These are phyloP conservation scores for Lipomyces sp. DNA, from an alignment of 805 yeast species.

Conservation along the genomic window DNA sequence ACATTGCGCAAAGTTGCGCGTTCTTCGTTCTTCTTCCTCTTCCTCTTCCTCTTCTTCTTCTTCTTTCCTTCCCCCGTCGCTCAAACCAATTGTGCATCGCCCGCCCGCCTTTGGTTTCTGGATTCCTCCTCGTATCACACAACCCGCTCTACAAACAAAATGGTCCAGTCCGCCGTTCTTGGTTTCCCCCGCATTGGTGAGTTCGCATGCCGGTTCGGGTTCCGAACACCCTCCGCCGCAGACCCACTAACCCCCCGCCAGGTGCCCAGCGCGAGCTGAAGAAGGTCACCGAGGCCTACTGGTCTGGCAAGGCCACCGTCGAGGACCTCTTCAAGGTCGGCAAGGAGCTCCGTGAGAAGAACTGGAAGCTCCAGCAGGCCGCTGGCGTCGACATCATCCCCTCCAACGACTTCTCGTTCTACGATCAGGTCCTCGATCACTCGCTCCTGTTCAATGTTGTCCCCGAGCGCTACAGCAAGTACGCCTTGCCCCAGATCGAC, in stretches of 20 bases:
- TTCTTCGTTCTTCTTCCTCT: background rate
- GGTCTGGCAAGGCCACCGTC: constrained; percentile 87
- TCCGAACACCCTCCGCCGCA: no score
- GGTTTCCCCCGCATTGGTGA: constrained; percentile 95
- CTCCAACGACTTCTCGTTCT: constrained; percentile 96
- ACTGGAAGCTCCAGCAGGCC: constrained; percentile 96
- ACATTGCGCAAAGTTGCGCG: no score
- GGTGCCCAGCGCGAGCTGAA: constrained; percentile 99
- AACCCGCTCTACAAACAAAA: constrained; percentile 38
- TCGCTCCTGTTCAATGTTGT: constrained; percentile 90
- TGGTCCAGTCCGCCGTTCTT: constrained; percentile 96
- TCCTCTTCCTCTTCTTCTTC: background rate
- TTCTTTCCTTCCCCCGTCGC: constrained; percentile 2
- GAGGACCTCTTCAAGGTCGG: constrained; percentile 90
- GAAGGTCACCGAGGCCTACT: constrained; percentile 98
- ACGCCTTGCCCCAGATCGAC: constrained; percentile 82
- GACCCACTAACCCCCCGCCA: no score
- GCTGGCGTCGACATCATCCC: constrained; percentile 98
- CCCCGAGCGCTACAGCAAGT: constrained; percentile 96
- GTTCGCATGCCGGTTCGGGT: constrained; percentile 6
- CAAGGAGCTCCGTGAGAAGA: constrained; percentile 88
- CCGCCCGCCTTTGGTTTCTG: constrained; percentile 1
- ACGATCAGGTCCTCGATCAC: constrained; percentile 94
- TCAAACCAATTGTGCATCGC: constrained; percentile 1
- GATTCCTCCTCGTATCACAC: background rate